These are phyloP conservation scores for Leccinellum albellum DNA, from an alignment of 768 basidiomycete genomes.

Conservation along the genomic window DNA sequence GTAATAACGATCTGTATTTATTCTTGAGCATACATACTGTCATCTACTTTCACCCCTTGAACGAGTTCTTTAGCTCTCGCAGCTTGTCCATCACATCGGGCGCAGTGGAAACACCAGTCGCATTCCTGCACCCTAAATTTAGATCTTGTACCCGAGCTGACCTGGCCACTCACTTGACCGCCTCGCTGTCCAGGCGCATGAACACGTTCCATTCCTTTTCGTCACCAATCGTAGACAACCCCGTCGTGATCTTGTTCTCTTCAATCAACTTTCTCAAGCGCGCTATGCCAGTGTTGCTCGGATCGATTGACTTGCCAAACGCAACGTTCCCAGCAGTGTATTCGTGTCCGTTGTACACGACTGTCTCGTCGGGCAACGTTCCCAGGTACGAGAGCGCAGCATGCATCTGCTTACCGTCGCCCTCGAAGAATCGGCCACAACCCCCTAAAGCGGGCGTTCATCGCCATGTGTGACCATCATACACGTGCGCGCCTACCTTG, in stretches of 20 bases:
- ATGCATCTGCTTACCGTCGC: slow-evolving; percentile 77
- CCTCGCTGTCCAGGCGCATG: slow-evolving; percentile 68
- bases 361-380: slow-evolving; percentile 71
- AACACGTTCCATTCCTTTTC: slow-evolving; percentile 97
- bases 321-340: slow-evolving; percentile 74
- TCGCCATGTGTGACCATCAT: neutral
- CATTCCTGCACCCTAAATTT: slow-evolving; percentile 39
- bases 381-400: slow-evolving; percentile 63
- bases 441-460: slow-evolving; percentile 48
- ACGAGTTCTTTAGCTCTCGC: slow-evolving; percentile 82
- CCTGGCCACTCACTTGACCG: slow-evolving; percentile 53
- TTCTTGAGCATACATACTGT: neutral
- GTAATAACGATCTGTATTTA: neutral
- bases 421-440: slow-evolving; percentile 95
- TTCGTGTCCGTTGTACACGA: slow-evolving; percentile 89
- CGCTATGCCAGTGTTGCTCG: slow-evolving; percentile 56
- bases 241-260: slow-evolving; percentile 64
- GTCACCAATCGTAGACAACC: slow-evolving; percentile 84
- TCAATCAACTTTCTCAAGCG: slow-evolving; percentile 56
- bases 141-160: neutral
- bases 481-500: slow-evolving; percentile 26
- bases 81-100: slow-evolving; percentile 68
- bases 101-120: slow-evolving; percentile 40
- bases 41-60: slow-evolving; percentile 48
- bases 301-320: slow-evolving; percentile 65